phyloP scores from a whole-genome alignment of 2,329 filamentous ascomycete species.

The Calycina herbarum region DNA sequence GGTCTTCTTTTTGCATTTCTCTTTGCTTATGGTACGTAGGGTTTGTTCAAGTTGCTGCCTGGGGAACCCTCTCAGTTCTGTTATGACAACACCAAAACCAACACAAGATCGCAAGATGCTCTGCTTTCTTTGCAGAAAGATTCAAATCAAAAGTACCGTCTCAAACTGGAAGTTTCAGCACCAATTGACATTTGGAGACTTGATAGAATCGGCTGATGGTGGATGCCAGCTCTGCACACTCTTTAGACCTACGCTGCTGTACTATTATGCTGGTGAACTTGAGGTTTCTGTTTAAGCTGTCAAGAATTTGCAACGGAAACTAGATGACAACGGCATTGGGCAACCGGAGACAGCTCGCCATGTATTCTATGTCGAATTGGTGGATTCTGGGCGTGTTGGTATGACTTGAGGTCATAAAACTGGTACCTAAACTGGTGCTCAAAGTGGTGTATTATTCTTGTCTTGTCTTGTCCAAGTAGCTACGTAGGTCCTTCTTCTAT shows the following conservation, averaged over 20 bases:
- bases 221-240: not conserved
- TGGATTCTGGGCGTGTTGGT: not conserved
- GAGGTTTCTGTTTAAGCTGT: not conserved
- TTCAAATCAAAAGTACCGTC: not conserved
- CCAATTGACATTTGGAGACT: not conserved
- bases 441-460: no score
- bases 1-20: not conserved
- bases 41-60: not conserved
- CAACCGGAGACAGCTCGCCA: not conserved
- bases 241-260: not conserved
- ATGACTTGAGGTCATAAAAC: no score
- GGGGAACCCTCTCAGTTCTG: not conserved
- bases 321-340: not conserved
- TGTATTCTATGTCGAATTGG: not conserved
- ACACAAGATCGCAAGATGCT: not conserved
- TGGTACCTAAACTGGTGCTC: no score
- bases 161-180: not conserved
- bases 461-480: no score
- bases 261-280: not conserved
- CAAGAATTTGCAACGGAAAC: not conserved
- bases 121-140: not conserved
- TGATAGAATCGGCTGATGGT: not conserved
- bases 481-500: no score
- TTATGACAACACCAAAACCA: not conserved
- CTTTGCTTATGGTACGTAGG: not conserved